Evolutionary conservation across 2,329 filamentous ascomycete species (phyloP), one percentile per base, ranked within the genome.

Genomic region (Hymenotorrendiella dingleyae): DNA sequence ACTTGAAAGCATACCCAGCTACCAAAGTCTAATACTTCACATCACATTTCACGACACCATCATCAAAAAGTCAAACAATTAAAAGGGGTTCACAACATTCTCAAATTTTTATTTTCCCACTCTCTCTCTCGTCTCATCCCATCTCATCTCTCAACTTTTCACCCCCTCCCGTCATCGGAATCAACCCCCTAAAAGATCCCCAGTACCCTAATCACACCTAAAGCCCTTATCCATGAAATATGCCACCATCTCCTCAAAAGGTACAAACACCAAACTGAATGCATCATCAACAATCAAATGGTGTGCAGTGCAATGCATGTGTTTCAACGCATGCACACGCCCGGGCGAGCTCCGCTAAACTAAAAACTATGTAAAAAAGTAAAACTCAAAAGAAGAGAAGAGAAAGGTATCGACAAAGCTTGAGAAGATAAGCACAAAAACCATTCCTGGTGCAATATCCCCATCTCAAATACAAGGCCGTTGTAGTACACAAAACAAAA

Each of bases 401-500:
- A 11, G 27, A 7, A 19, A 19, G 30, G 30, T 34, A 34, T 34
- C 14, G 30, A 34, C 30, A 34, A 34, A 34, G 22, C 10, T 20
- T 21, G 22, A 17, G 16, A 22, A 12, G 22, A 34, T 20, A 34
- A 10, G 30, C 17, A 19, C 10, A 14, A 33, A 14, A 17, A 21
- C 14, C 21, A 19, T 26, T 26, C 22, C 24, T 10, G 12, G 20
- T 36, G 21, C n/a, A n/a, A n/a, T n/a, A n/a, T n/a, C n/a, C n/a
- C n/a, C n/a, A n/a, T n/a, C n/a, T n/a, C n/a, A n/a, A n/a, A n/a
- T n/a, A n/a, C n/a, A n/a, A n/a, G n/a, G n/a, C n/a, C n/a, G n/a
- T n/a, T n/a, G n/a, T 28, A 19, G 10, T 42, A 42, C 39, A 42
- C 32, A 32, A 36, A 42, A 36, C 4, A 35, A 35, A 36, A 12